Conservation (phyloP, 257 asterid genomes). For the Capsicum rhomboideum region DNA sequence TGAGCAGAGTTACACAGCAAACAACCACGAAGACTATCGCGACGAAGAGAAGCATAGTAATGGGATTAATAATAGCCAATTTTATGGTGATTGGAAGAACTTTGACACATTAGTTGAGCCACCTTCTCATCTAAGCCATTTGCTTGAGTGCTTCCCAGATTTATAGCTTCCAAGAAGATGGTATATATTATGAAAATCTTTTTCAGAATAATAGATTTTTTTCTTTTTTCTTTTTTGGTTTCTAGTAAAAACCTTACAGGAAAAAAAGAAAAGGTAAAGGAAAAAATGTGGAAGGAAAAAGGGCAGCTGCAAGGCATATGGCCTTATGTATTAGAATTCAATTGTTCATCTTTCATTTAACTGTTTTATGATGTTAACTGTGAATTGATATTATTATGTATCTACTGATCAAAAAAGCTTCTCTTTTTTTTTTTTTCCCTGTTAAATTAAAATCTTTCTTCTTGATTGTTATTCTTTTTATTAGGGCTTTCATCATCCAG, state of each 20-base stretch:
- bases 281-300: not conserved
- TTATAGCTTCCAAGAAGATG: not conserved
- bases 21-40: not conserved
- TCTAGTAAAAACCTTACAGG: not conserved
- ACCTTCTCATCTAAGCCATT: constrained; percentile 1
- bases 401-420: not conserved
- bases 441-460: not conserved
- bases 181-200: not conserved
- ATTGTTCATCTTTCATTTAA: not conserved
- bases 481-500: not conserved
- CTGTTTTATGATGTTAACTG: not conserved
- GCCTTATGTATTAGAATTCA: not conserved
- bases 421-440: not conserved
- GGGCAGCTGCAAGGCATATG: not conserved
- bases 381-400: not conserved
- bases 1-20: not conserved
- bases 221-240: not conserved
- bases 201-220: not conserved
- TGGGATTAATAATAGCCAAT: not conserved
- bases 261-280: not conserved
- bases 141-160: constrained; percentile 7
- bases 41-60: not conserved
- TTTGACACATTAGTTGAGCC: not conserved
- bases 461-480: not conserved
- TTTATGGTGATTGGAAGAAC: not conserved